Evolutionary conservation across 495 filamentous ascomycete genomes (phyloP).

Genomic region (Acidomyces sp.): DNA sequence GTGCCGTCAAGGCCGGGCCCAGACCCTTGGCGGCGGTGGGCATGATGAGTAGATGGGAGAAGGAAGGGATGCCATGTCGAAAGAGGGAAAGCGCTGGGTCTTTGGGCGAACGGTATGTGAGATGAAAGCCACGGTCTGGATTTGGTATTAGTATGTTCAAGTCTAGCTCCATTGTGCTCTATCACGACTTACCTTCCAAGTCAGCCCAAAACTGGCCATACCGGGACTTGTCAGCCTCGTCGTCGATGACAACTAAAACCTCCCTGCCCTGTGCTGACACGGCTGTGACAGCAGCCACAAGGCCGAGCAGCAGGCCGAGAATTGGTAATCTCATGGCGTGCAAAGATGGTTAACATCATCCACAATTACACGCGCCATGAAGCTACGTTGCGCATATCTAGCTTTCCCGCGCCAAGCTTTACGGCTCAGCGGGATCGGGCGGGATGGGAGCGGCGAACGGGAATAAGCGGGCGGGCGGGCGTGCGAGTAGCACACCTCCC

Average conservation of each 20-base stretch:
- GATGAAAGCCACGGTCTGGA: conserved; percentile 66
- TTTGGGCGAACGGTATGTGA: conserved; percentile 76
- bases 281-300: conserved; percentile 55
- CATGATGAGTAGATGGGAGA: conserved; percentile 81
- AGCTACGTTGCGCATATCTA: conserved; percentile 10
- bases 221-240: conserved; percentile 57
- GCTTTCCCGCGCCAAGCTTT: conserved; percentile 10
- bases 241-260: conserved; percentile 77
- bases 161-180: not conserved
- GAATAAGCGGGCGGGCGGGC: too few species aligned
- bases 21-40: conserved; percentile 83
- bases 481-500: too few species aligned
- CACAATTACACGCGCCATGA: too few species aligned
- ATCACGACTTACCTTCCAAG: conserved; percentile 49
- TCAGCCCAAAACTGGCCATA: conserved; percentile 77
- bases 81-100: conserved; percentile 71
- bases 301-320: conserved; percentile 51
- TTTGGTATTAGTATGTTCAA: not conserved
- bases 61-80: conserved; percentile 70
- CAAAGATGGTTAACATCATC: too few species aligned
- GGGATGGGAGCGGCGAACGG: conserved; percentile 3
- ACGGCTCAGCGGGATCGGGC: conserved; percentile 9
- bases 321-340: conserved; percentile 69
- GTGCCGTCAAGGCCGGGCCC: conserved; percentile 75
- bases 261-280: conserved; percentile 69